These are phyloP conservation scores for Tolypocladium endophyticum DNA, from an alignment of 2,329 filamentous ascomycete species.

Conservation along the genomic window DNA sequence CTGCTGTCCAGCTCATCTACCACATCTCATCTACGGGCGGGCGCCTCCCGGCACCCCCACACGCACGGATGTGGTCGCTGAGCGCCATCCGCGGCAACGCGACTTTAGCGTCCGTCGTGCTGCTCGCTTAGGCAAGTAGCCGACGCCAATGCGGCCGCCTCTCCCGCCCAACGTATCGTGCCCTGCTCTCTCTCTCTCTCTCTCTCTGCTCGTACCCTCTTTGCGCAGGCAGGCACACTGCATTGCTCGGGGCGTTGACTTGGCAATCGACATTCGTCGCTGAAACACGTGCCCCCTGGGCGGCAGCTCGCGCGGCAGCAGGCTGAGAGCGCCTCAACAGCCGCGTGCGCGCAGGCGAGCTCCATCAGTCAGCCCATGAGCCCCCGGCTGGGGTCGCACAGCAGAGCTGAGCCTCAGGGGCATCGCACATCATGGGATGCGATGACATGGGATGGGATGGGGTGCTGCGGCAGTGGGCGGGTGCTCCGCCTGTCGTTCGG, in stretches of 20 bases:
- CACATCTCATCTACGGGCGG: neutral
- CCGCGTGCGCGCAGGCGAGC: neutral
- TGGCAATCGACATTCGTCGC: constrained; percentile 13
- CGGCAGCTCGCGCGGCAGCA: neutral
- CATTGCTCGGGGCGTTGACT: constrained; percentile 7
- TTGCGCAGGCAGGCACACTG: neutral
- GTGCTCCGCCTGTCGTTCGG: neutral
- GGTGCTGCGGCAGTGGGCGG: neutral
- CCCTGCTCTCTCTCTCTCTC: too few species aligned
- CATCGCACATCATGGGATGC: neutral
- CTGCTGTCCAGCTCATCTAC: neutral
- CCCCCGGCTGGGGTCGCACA: neutral
- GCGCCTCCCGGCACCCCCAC: neutral
- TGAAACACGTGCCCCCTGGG: constrained; percentile 8
- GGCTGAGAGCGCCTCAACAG: neutral
- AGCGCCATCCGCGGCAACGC: neutral
- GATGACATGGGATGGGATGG: neutral
- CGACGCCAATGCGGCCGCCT: neutral
- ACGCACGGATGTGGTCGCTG: neutral
- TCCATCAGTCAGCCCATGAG: neutral
- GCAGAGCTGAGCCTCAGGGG: neutral
- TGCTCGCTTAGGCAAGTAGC: neutral
- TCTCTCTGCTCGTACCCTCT: too few species aligned
- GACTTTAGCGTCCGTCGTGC: neutral
- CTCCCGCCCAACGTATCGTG: too few species aligned